Percentiles rank a stretch among this genome's conserved stretches.
These are phyloP conservation scores for Centella asiatica DNA, from an alignment of 129 eudicot species.

Conservation along the genomic window DNA sequence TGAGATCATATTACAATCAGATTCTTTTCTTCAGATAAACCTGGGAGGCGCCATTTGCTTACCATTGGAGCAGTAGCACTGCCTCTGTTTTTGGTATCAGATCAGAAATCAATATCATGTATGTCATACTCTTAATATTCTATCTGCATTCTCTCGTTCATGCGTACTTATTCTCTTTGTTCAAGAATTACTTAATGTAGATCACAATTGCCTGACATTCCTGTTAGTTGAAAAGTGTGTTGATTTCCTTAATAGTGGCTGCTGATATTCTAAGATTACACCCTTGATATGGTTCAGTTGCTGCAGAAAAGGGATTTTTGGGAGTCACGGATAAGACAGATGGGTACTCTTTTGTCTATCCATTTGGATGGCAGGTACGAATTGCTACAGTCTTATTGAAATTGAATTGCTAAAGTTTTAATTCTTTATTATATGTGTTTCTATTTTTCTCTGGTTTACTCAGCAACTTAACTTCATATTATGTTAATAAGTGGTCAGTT, in stretches of 20 bases:
- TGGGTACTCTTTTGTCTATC: slow-evolving; percentile 78
- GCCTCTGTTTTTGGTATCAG: slow-evolving; percentile 57
- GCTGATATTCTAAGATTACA: slow-evolving; percentile 43
- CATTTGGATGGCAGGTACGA: slow-evolving; percentile 97
- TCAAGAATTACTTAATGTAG: slow-evolving; percentile 3
- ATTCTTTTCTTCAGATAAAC: slow-evolving; percentile 37
- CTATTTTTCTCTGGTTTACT: not conserved
- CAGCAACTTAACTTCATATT: not conserved
- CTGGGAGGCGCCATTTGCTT: slow-evolving; percentile 73
- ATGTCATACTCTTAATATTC: slow-evolving; percentile 19
- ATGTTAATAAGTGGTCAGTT: not conserved
- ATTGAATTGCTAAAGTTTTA: not conserved
- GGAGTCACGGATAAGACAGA: slow-evolving; percentile 75
- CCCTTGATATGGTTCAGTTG: slow-evolving; percentile 91
- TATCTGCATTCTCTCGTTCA: not conserved
- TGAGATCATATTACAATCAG: not conserved
- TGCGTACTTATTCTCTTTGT: not conserved
- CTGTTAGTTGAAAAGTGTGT: not conserved
- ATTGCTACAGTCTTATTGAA: not conserved
- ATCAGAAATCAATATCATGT: slow-evolving; percentile 55
- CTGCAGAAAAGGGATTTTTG: slow-evolving; percentile 96
- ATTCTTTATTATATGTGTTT: not conserved
- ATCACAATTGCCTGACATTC: not conserved
- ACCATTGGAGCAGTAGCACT: slow-evolving; percentile 51
- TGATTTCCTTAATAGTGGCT: slow-evolving; percentile 10